phyloP scores from a whole-genome alignment of 2,329 filamentous ascomycete genomes.

The Cladosporium oxysporum region DNA sequence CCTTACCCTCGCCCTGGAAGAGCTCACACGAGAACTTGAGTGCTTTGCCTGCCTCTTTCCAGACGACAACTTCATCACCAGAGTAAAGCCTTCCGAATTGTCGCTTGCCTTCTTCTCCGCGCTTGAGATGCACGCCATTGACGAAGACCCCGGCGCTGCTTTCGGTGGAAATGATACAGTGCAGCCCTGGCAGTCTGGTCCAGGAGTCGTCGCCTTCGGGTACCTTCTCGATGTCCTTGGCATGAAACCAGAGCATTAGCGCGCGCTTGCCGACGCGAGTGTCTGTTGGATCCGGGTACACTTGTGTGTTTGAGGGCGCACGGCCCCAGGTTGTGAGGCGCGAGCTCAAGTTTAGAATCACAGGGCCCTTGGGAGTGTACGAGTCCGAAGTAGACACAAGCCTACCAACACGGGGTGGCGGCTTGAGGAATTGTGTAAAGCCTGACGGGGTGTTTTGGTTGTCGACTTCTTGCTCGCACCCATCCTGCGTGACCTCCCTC shows the following conservation, averaged over 20 bases:
- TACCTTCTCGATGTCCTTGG: constrained; percentile 63
- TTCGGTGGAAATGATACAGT: constrained; percentile 76
- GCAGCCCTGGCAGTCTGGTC: constrained; percentile 56
- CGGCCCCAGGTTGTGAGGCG: constrained; percentile 78
- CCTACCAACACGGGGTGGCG: constrained; percentile 58
- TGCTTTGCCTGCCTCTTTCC: constrained; percentile 42
- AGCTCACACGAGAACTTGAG: constrained; percentile 49
- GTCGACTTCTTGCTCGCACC: background rate
- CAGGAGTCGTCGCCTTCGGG: constrained; percentile 54
- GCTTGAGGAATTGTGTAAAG: constrained; percentile 37
- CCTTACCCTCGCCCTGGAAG: constrained; percentile 37
- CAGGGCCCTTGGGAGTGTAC: constrained; percentile 44
- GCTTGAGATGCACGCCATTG: constrained; percentile 69
- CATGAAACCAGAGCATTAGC: constrained; percentile 75
- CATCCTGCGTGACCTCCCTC: background rate
- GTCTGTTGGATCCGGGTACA: constrained; percentile 65
- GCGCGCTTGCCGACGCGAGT: constrained; percentile 78
- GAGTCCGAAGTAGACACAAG: constrained; percentile 69
- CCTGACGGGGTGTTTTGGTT: background rate
- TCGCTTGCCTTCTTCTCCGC: constrained; percentile 52
- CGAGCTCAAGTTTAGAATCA: constrained; percentile 66
- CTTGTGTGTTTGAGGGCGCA: constrained; percentile 64
- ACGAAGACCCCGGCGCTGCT: constrained; percentile 74
- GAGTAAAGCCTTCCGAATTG: constrained; percentile 70
- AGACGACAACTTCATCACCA: constrained; percentile 76